These are phyloP conservation scores for Lepiota brunneoincarnata DNA, from an alignment of 768 basidiomycete species.

Conservation along the genomic window DNA sequence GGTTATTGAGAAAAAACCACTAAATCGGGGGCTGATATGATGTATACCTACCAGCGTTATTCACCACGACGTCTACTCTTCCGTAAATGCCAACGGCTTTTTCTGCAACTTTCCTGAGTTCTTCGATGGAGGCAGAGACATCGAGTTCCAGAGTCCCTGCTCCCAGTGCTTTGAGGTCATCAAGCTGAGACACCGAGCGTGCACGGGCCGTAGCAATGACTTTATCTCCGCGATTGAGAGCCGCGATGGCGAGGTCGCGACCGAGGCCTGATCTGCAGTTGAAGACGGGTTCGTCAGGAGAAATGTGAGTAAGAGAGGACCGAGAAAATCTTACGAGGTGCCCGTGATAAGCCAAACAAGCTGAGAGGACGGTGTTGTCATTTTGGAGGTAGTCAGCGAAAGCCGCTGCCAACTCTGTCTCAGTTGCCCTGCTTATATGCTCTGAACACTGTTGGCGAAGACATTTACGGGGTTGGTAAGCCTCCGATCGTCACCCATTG, in stretches of 20 bases:
- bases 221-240: conserved; percentile 43
- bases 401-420: too few species aligned
- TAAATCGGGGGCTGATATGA: background rate
- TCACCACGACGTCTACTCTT: conserved; percentile 42
- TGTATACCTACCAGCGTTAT: conserved; percentile 34
- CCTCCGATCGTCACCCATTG: too few species aligned
- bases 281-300: conserved; percentile 13
- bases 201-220: conserved; percentile 45
- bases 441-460: too few species aligned
- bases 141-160: conserved; percentile 39
- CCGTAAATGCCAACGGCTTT: conserved; percentile 37
- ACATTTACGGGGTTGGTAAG: too few species aligned
- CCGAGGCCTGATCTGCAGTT: conserved; percentile 35
- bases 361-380: conserved; percentile 19
- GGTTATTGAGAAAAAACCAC: too few species aligned
- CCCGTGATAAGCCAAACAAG: conserved; percentile 30
- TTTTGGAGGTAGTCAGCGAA: too few species aligned
- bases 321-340: conserved; percentile 24
- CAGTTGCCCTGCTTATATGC: too few species aligned
- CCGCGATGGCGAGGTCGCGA: conserved; percentile 33
- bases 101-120: conserved; percentile 30
- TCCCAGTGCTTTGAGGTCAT: conserved; percentile 32
- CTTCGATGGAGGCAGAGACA: conserved; percentile 30
- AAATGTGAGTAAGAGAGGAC: background rate
- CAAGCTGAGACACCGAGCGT: conserved; percentile 33